Evolutionary conservation across 2,329 filamentous ascomycete genomes (phyloP), one percentile per base, ranked within the genome.

Genomic region (Paracamarosporium sp.): DNA sequence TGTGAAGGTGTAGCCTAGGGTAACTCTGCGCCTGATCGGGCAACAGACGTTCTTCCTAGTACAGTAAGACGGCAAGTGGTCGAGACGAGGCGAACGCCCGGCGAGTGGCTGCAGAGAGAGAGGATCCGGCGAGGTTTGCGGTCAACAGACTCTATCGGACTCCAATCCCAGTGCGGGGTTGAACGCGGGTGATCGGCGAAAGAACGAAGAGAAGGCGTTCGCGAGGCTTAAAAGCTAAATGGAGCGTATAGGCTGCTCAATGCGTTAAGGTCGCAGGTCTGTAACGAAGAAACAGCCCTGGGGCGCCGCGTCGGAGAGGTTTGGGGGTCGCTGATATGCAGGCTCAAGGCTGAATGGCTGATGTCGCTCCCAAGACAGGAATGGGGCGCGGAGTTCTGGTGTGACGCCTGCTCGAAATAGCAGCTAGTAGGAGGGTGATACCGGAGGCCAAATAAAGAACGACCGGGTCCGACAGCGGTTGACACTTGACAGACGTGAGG

Each of bases 351-450:
- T 71, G 66, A 72, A 74, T 68, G 64, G 66, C 57, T 72, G 68
- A 68, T 71, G 71, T 70, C 63, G 70, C 67, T 69, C 63, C 64
- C 63, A 64, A 56, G 65, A 64, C 57, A 63, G 66, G 62, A 69
- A 64, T 68, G 70, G 66, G 70, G 69, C 69, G 70, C 69, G 64
- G 70, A 67, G 64, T 68, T 67, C 59, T 65, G 60, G 69, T 72
- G 69, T 64, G 71, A 73, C 70, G 62, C 64, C 53, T 44, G 63
- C 71, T 72, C 60, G 67, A 72, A 74, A 73, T 73, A 73, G 67
- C 66, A 73, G 68, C 59, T 67, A 62, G 59, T 62, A 60, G 66
- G 63, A 59, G 56, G 59, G 69, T 66, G 62, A 68, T 67, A 64
- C 60, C 59, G 60, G 55, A 59, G 60, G 56, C 64, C 67, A 70